phyloP scores from a whole-genome alignment of 2,329 filamentous ascomycete genomes.

The Pseudogymnoascus sp. region DNA sequence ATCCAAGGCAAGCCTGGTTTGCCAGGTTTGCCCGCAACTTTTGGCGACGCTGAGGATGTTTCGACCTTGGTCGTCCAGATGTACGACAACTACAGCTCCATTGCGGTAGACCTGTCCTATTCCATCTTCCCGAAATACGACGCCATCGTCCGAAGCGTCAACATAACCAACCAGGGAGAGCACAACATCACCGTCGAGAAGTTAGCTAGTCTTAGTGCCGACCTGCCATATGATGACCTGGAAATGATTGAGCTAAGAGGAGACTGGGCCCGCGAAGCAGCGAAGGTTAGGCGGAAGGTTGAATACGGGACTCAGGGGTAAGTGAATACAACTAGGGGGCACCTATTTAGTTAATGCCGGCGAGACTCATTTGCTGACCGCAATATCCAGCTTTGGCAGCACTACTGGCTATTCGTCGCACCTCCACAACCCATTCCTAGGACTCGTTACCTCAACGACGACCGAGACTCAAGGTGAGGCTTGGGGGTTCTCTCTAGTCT shows the following conservation, averaged over 20 bases:
- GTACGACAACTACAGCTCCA: conserved; percentile 48
- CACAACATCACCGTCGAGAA: conserved; percentile 44
- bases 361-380: neutral
- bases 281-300: conserved; percentile 44
- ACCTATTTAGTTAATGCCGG: neutral
- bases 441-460: conserved; percentile 44
- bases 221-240: conserved; percentile 50
- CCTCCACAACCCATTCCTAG: conserved; percentile 55
- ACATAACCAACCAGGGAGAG: conserved; percentile 49
- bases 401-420: conserved; percentile 54
- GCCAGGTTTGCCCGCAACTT: neutral
- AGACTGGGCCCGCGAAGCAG: conserved; percentile 54
- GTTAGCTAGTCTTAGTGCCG: conserved; percentile 52
- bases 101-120: conserved; percentile 51
- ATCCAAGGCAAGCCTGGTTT: neutral
- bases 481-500: conserved; percentile 57
- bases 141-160: conserved; percentile 52
- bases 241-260: conserved; percentile 55
- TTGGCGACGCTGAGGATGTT: conserved; percentile 39
- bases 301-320: conserved; percentile 48
- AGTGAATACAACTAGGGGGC: neutral
- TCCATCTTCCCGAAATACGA: conserved; percentile 55
- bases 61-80: conserved; percentile 49
- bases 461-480: conserved; percentile 53
- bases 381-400: conserved; percentile 44